A percentile compares a stretch with the other conserved stretches of the same genome.
These are phyloP conservation scores for Trifolium fragiferum DNA, from an alignment of 306 rosid species.

Conservation along the genomic window DNA sequence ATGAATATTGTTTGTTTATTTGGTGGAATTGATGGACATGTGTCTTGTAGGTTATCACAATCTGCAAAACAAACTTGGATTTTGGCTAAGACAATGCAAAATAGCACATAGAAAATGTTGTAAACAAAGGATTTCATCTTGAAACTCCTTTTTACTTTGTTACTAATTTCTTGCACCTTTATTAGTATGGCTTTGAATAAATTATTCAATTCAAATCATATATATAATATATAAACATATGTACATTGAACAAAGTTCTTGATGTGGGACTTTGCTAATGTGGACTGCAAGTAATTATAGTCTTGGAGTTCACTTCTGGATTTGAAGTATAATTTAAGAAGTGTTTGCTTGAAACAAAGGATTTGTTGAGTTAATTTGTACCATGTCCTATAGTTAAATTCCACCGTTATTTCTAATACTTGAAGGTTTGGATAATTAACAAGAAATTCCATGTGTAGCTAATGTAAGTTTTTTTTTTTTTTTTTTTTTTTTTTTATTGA, in stretches of 20 bases:
- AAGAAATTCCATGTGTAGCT: constrained; percentile 18
- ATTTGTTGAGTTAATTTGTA: constrained; percentile 32
- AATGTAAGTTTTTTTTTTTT: no score
- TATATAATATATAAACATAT: background rate
- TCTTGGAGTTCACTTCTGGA: constrained; percentile 80
- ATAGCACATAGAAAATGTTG: constrained; percentile 36
- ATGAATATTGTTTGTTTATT: constrained; percentile 59
- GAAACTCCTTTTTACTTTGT: constrained; percentile 21
- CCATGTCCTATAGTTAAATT: constrained; percentile 32
- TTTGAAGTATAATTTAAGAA: constrained; percentile 56
- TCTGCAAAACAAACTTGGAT: constrained; percentile 51
- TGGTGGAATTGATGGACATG: constrained; percentile 62
- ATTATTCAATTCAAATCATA: constrained; percentile 29
- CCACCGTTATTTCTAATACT: constrained; percentile 41
- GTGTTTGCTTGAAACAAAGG: constrained; percentile 66
- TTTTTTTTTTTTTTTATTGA: no score
- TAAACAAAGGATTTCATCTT: constrained; percentile 51
- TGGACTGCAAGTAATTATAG: constrained; percentile 60
- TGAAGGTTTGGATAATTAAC: constrained; percentile 32
- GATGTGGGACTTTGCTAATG: constrained; percentile 31
- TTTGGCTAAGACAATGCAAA: constrained; percentile 41
- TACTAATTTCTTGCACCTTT: constrained; percentile 26
- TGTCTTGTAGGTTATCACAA: constrained; percentile 62
- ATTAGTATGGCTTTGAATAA: constrained; percentile 20
- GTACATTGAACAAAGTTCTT: background rate